Conservation (phyloP, 805 yeast genomes). For the Candida multigemmis region DNA sequence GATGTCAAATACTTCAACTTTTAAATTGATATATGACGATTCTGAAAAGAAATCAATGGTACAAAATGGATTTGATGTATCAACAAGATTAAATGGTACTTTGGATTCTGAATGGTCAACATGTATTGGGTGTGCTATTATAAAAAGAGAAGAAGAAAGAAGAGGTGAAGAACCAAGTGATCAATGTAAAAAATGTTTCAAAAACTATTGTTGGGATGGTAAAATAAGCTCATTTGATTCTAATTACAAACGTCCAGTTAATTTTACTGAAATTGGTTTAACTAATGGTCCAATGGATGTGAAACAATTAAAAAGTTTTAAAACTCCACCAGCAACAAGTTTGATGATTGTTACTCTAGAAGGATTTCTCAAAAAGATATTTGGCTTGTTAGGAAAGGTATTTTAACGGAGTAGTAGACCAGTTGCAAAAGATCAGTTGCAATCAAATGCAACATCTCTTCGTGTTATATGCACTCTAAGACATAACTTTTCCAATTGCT, state of each 20-base stretch:
- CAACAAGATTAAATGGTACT: constrained; percentile 22
- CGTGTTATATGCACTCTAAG: too few species aligned
- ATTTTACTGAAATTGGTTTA: constrained; percentile 19
- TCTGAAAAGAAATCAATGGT: constrained; percentile 26
- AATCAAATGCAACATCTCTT: too few species aligned
- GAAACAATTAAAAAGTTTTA: too few species aligned
- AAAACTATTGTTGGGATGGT: constrained; percentile 34
- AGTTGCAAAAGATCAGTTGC: too few species aligned
- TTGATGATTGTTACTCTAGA: too few species aligned
- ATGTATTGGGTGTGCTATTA: constrained; percentile 33
- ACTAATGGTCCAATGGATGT: constrained; percentile 17
- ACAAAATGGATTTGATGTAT: constrained; percentile 27
- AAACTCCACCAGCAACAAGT: too few species aligned
- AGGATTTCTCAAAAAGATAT: too few species aligned
- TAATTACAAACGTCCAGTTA: constrained; percentile 11
- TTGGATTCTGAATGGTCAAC: constrained; percentile 26
- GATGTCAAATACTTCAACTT: constrained; percentile 24
- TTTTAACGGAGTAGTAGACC: too few species aligned
- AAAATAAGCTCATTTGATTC: constrained; percentile 5
- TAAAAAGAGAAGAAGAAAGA: constrained; percentile 31
- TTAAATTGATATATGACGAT: constrained; percentile 23
- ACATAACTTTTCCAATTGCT: too few species aligned
- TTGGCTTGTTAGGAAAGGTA: too few species aligned
- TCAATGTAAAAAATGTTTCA: constrained; percentile 28
- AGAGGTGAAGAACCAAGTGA: constrained; percentile 23